phyloP scores from a whole-genome alignment of 2,329 filamentous ascomycete species.

The Raffaelea albimanens region DNA sequence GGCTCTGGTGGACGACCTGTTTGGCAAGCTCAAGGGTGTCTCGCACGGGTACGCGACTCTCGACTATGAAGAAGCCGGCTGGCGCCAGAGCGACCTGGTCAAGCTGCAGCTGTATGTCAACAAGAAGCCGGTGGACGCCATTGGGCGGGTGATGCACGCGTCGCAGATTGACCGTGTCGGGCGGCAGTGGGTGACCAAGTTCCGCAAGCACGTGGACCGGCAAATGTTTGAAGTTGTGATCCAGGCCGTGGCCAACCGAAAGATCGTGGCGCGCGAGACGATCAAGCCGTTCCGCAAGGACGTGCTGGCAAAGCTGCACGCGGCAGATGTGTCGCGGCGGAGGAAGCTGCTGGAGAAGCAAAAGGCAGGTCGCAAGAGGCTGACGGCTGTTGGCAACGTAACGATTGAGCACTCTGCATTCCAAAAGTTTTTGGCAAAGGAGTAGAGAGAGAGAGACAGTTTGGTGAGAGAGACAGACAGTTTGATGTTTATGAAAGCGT shows the following conservation, averaged over 20 bases:
- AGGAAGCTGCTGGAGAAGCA: constrained; percentile 91
- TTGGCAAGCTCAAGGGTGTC: constrained; percentile 86
- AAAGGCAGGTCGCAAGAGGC: constrained; percentile 85
- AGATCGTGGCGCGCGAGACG: constrained; percentile 83
- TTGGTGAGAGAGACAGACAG: neutral
- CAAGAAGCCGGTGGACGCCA: constrained; percentile 84
- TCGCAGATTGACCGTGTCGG: constrained; percentile 76
- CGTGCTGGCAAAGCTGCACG: constrained; percentile 85
- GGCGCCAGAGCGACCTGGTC: constrained; percentile 67
- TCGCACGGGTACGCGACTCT: constrained; percentile 86
- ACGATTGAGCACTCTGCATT: constrained; percentile 95
- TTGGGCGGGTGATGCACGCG: constrained; percentile 78
- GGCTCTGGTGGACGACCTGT: constrained; percentile 91
- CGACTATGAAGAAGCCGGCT: constrained; percentile 94
- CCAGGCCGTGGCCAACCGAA: constrained; percentile 75
- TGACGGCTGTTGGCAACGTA: constrained; percentile 79
- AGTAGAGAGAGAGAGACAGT: neutral
- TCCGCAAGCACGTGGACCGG: constrained; percentile 91
- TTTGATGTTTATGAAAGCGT: too few species aligned
- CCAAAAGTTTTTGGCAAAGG: constrained; percentile 81
- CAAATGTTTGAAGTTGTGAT: constrained; percentile 95
- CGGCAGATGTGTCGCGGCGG: constrained; percentile 72
- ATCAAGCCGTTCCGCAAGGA: constrained; percentile 97
- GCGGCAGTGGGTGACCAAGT: constrained; percentile 83
- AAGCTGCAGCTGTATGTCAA: constrained; percentile 94